A percentile compares a stretch with the other conserved stretches of the same genome.
Evolutionary conservation across 306 rosid genomes (phyloP).

Genomic region (Psophocarpus tetragonolobus): DNA sequence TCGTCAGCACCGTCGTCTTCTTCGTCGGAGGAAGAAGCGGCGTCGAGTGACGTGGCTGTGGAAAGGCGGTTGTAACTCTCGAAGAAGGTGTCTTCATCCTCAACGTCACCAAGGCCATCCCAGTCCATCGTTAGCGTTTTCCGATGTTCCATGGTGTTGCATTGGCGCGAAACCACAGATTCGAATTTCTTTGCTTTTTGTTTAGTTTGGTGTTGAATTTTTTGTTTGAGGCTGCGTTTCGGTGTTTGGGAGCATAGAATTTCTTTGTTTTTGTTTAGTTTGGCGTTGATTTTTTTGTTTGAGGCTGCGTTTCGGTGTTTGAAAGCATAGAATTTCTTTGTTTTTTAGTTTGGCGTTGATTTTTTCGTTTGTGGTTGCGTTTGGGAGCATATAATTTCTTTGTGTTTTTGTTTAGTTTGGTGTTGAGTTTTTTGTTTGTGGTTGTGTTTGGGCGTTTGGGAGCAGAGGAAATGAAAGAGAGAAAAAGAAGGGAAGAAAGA

Average conservation of each 20-base stretch:
- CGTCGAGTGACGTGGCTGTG: slow-evolving; percentile 37
- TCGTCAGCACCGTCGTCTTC: slow-evolving; percentile 47
- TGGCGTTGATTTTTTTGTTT: too few relatives aligned
- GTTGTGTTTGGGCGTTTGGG: background rate
- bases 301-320: too few relatives aligned
- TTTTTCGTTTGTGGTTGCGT: too few relatives aligned
- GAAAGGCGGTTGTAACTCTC: slow-evolving; percentile 54
- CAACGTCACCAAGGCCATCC: slow-evolving; percentile 61
- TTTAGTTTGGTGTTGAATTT: background rate
- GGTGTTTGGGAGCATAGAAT: too few relatives aligned
- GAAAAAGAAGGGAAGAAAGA: slow-evolving; percentile 25
- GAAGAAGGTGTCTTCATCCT: slow-evolving; percentile 54
- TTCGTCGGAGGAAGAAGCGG: slow-evolving; percentile 45
- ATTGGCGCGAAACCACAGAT: background rate
- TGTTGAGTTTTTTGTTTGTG: background rate
- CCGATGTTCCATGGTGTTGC: slow-evolving; percentile 48
- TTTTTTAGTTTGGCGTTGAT: too few relatives aligned
- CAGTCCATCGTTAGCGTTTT: slow-evolving; percentile 58
- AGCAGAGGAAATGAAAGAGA: slow-evolving; percentile 26
- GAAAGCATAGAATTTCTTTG: too few relatives aligned
- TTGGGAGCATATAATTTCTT: too few relatives aligned
- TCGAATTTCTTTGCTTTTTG: too few relatives aligned
- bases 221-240: too few relatives aligned
- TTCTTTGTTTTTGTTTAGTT: too few relatives aligned
- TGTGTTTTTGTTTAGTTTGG: background rate